Evolutionary conservation across 371 early-diverging fungal genomes (phyloP).

Genomic region (Mortierella sp.): DNA sequence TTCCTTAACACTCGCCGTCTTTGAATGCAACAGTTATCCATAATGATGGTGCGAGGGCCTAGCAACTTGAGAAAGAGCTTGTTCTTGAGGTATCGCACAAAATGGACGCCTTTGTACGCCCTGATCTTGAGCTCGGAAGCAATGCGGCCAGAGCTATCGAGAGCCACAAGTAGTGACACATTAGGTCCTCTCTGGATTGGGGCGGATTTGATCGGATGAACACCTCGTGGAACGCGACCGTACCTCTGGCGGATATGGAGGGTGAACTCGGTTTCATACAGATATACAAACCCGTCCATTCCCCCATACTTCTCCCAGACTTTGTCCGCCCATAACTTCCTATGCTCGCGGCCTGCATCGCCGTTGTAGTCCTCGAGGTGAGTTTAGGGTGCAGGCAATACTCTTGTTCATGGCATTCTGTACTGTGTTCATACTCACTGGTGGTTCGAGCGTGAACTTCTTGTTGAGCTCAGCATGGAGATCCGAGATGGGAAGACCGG

Average conservation of each 20-base stretch:
- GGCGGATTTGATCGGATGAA: neutral
- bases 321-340: neutral
- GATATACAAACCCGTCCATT: neutral
- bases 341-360: neutral
- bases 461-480: neutral
- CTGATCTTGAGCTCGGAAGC: too few species aligned
- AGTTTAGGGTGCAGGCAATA: neutral
- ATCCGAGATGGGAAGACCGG: neutral
- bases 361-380: neutral
- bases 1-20: too few species aligned
- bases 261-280: neutral
- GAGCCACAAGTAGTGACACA: too few species aligned
- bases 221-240: neutral
- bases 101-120: neutral
- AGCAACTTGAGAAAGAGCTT: too few species aligned
- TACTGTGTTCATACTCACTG: neutral
- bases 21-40: too few species aligned
- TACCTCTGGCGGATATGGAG: neutral
- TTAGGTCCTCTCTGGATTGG: neutral
- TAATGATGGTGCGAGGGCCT: too few species aligned
- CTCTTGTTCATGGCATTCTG: neutral
- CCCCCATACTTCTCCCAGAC: neutral
- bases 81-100: neutral
- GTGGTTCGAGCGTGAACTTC: neutral
- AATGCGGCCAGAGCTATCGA: too few species aligned